A percentile compares a stretch with the other conserved stretches of the same genome.
These are phyloP conservation scores for Xylariaceae sp. DNA, from an alignment of 2,329 filamentous ascomycete species.

Conservation along the genomic window DNA sequence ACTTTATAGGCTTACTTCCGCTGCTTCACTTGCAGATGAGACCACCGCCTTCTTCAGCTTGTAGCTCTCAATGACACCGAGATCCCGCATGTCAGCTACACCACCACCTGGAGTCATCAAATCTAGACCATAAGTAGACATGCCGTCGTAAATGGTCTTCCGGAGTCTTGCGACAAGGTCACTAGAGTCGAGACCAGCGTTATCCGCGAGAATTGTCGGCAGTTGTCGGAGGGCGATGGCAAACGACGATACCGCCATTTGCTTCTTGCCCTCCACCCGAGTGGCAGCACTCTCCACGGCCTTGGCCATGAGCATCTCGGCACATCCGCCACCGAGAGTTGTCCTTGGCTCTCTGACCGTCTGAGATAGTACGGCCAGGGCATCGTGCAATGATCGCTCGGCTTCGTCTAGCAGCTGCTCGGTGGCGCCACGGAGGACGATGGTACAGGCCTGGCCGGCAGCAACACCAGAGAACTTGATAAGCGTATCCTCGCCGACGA, in stretches of 20 bases:
- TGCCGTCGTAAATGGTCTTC: constrained; percentile 90
- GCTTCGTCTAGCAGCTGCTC: constrained; percentile 97
- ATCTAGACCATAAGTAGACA: constrained; percentile 89
- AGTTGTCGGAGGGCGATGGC: constrained; percentile 85
- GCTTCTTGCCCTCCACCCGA: constrained; percentile 94
- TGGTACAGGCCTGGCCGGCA: constrained; percentile 90
- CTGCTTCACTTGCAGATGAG: constrained; percentile 90
- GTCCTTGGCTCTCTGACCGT: constrained; percentile 92
- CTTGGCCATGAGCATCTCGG: constrained; percentile 99
- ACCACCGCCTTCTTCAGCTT: constrained; percentile 99
- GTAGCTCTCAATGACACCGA: constrained; percentile 96
- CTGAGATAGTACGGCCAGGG: constrained; percentile 91
- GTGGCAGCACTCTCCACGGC: constrained; percentile 91
- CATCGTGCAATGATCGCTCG: constrained; percentile 93
- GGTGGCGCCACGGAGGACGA: constrained; percentile 92
- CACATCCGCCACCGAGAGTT: constrained; percentile 90
- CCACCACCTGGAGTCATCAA: constrained; percentile 85
- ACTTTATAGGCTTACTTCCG: constrained; percentile 64
- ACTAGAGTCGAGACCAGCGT: constrained; percentile 91
- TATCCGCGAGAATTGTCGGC: constrained; percentile 95
- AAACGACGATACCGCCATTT: constrained; percentile 87
- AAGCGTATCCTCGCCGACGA: constrained; percentile 95
- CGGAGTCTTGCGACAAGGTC: constrained; percentile 88
- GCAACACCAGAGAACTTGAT: constrained; percentile 97
- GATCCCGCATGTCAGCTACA: constrained; percentile 90